Conservation (phyloP, 2,329 filamentous ascomycete genomes). For the Penicillium sp. region DNA sequence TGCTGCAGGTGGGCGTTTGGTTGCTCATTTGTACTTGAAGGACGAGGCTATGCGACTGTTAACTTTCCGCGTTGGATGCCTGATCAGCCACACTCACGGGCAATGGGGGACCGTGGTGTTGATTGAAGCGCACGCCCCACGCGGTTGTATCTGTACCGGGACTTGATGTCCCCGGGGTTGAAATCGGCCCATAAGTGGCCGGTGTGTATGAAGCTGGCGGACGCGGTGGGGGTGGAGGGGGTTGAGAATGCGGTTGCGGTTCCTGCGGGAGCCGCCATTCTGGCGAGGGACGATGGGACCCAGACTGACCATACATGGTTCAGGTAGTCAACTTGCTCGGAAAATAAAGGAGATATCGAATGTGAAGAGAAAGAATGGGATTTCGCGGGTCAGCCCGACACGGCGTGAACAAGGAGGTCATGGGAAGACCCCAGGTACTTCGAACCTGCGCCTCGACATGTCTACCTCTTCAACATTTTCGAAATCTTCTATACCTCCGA, state of each 20-base stretch:
- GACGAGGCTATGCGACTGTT: slow-evolving; percentile 35
- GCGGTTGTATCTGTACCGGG: slow-evolving; percentile 34
- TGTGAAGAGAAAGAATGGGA: neutral
- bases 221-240: slow-evolving; percentile 27
- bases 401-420: neutral
- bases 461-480: no score
- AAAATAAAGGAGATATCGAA: neutral
- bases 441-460: no score
- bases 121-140: slow-evolving; percentile 50
- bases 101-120: slow-evolving; percentile 34
- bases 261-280: slow-evolving; percentile 39
- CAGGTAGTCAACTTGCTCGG: neutral
- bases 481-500: no score
- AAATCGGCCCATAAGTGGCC: slow-evolving; percentile 38
- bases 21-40: slow-evolving; percentile 33
- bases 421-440: no score
- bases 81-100: slow-evolving; percentile 33
- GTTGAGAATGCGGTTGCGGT: slow-evolving; percentile 20
- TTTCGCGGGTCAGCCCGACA: neutral
- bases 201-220: slow-evolving; percentile 36
- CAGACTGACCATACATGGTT: slow-evolving; percentile 39
- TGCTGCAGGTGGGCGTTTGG: slow-evolving; percentile 23
- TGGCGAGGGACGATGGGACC: slow-evolving; percentile 34
- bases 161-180: slow-evolving; percentile 25
- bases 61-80: neutral